Conservation (phyloP, 2,329 filamentous ascomycete genomes). For the Capronia americana region DNA sequence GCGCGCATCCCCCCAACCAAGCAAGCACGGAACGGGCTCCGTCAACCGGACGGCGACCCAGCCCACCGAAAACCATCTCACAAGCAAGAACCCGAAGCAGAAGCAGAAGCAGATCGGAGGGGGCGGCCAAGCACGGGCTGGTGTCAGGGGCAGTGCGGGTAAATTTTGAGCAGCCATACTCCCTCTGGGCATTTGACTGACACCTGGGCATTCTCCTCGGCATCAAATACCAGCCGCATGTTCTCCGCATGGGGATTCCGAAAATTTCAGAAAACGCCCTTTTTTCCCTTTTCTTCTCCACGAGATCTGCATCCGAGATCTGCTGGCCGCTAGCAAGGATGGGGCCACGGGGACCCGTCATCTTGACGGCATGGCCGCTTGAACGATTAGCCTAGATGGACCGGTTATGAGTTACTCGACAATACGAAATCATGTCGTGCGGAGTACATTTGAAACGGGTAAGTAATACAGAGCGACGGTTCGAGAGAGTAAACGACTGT, state of each 20-base stretch:
- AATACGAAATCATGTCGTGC: background rate
- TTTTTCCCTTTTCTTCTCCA: background rate
- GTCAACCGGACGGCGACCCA: slow-evolving; percentile 4
- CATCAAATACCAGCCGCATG: slow-evolving; percentile 6
- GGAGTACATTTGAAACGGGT: background rate
- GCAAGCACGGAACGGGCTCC: slow-evolving; percentile 6
- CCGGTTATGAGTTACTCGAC: background rate
- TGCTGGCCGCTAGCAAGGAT: background rate
- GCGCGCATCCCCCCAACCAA: too few relatives aligned
- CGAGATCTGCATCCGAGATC: slow-evolving; percentile 20
- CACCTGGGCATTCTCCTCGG: slow-evolving; percentile 7
- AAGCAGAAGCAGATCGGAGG: background rate
- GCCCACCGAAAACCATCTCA: background rate
- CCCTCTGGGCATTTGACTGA: slow-evolving; percentile 5
- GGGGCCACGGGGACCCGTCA: background rate
- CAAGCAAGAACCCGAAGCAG: background rate
- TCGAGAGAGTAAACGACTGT: background rate
- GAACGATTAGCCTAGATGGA: background rate
- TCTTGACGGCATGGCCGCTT: background rate
- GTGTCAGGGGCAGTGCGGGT: slow-evolving; percentile 2
- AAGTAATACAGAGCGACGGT: background rate
- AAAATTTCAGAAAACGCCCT: background rate
- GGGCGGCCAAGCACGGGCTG: too few relatives aligned
- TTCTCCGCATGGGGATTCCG: slow-evolving; percentile 14
- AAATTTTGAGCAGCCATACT: slow-evolving; percentile 11